A percentile compares a stretch with the other conserved stretches of the same genome.
Conservation (phyloP, 1,139 yeast species). For the Pichia sp. region DNA sequence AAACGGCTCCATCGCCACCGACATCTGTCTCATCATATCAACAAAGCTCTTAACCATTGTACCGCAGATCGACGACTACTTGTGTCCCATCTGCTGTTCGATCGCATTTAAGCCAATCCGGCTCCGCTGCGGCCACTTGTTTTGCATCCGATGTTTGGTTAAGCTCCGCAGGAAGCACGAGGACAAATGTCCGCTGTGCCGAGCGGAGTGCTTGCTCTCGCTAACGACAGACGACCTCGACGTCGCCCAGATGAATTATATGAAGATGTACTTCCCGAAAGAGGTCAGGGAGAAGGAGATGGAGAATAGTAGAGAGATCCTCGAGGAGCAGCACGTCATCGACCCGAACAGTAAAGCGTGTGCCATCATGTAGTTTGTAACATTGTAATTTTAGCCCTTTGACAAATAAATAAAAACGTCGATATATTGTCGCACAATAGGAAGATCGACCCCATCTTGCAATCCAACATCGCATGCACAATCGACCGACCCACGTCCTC, state of each 20-base stretch:
- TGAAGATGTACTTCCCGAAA: constrained; percentile 60
- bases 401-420: too few species aligned
- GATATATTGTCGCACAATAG: too few species aligned
- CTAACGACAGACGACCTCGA: constrained; percentile 66
- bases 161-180: constrained; percentile 57
- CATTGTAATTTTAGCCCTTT: too few species aligned
- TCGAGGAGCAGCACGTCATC: constrained; percentile 36
- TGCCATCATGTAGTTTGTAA: constrained; percentile 19
- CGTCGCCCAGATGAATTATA: constrained; percentile 45
- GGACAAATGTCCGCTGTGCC: constrained; percentile 65
- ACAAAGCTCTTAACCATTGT: constrained; percentile 50
- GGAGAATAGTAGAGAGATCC: constrained; percentile 55
- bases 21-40: constrained; percentile 55
- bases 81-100: constrained; percentile 68
- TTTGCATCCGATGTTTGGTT: constrained; percentile 68
- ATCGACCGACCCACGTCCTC: too few species aligned
- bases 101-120: constrained; percentile 70
- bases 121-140: constrained; percentile 59
- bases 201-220: constrained; percentile 49
- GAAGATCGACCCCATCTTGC: too few species aligned
- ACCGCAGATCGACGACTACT: constrained; percentile 72
- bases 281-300: constrained; percentile 61
- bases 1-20: constrained; percentile 50
- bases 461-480: too few species aligned
- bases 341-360: constrained; percentile 22